Base-by-base conservation (phyloP, 108 stramenopile species). In the Cyclotella atomus region DNA sequence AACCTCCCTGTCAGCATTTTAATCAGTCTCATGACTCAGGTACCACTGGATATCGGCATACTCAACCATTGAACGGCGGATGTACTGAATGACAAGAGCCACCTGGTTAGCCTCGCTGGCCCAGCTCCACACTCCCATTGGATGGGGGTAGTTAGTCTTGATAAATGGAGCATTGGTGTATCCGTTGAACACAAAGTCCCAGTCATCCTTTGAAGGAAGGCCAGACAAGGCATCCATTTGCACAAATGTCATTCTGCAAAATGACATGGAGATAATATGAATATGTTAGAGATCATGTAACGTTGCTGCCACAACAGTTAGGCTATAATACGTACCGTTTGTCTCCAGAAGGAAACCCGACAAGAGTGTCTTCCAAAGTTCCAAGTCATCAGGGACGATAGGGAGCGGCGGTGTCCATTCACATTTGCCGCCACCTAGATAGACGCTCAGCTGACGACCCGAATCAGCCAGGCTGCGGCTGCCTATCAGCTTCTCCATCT, bases 81-180 rank as follows among this genome's bases (percentile, higher is more conserved):
- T 76, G 24, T 62, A 59, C 23, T 43, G 32, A 32, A 76, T 67
- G 16, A 76, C 60, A 32, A 70, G 24, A 32, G 61, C 41, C n/a
- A 21, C 19, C 47, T 76, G 68, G 62, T 70, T 41, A 8, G 29
- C 69, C 12, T 46, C 38, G 45, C 28, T 32, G 12, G 25, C 35
- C 75, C 74, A 75, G 23, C 41, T 25, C 75, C 75, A 76, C 2
- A 46, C 49, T 20, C 75, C 75, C 27, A 61, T 59, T 27, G 59
- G 59, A 25, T 76, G 75, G 19, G 75, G 69, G 33, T 76, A 76
- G 59, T 76, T 76, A 25, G 45, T 70, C 60, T 76, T 76, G 69
- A 76, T 76, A 44, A 66, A 70, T 1, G 75, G 69, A 14, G 70
- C 35, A 35, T 65, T 66, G 17, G 75, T n/a, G 34, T 67, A 59